Evolutionary conservation across 805 yeast genomes (phyloP).

Genomic region (Torulaspora gathmanii): DNA sequence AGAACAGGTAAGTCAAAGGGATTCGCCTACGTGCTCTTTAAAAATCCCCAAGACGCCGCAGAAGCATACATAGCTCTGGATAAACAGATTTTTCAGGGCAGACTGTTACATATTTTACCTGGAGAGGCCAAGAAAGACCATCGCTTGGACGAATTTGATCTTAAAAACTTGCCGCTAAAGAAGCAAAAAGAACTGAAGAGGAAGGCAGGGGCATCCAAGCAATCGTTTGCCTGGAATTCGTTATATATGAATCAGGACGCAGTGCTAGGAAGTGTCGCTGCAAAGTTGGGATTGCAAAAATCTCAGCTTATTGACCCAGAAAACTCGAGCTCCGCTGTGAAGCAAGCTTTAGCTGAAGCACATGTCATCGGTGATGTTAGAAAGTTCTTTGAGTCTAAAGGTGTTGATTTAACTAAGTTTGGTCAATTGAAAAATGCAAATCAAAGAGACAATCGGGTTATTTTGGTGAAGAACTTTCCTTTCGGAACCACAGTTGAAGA

Average conservation of each 20-base stretch:
- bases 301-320: slow-evolving; percentile 84
- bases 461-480: slow-evolving; percentile 87
- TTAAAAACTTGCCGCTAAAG: slow-evolving; percentile 86
- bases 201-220: slow-evolving; percentile 77
- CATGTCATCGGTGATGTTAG: slow-evolving; percentile 90
- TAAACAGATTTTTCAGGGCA: slow-evolving; percentile 88
- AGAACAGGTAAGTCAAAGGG: slow-evolving; percentile 90
- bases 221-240: slow-evolving; percentile 93
- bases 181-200: slow-evolving; percentile 82
- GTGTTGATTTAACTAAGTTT: slow-evolving; percentile 78
- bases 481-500: slow-evolving; percentile 79
- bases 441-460: slow-evolving; percentile 73
- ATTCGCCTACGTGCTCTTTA: slow-evolving; percentile 77
- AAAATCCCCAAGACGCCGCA: slow-evolving; percentile 66
- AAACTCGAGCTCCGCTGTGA: slow-evolving; percentile 82
- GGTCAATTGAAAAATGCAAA: slow-evolving; percentile 37
- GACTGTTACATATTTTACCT: slow-evolving; percentile 83
- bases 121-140: slow-evolving; percentile 80
- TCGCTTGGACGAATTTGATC: slow-evolving; percentile 81
- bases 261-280: slow-evolving; percentile 83
- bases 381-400: slow-evolving; percentile 75
- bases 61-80: slow-evolving; percentile 70
- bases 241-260: slow-evolving; percentile 88
- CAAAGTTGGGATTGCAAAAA: slow-evolving; percentile 75
- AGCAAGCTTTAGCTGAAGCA: slow-evolving; percentile 96